phyloP scores from a whole-genome alignment of 805 yeast genomes.

The Torulaspora gathmanii region DNA sequence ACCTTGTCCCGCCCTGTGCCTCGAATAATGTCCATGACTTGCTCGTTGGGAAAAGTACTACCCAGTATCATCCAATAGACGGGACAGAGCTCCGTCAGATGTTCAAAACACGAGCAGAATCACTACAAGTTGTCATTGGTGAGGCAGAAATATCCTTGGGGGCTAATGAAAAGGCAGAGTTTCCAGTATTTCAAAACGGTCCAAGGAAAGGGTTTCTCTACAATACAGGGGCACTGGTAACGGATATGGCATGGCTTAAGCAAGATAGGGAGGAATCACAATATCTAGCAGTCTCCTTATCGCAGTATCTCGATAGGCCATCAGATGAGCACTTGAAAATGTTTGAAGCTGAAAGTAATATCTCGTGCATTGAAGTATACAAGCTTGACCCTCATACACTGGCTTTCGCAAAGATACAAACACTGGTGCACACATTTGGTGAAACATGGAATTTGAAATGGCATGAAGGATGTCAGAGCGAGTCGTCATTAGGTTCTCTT shows the following conservation, averaged over 20 bases:
- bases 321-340: constrained; percentile 28
- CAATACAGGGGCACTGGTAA: constrained; percentile 49
- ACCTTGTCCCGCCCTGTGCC: constrained; percentile 18
- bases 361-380: constrained; percentile 46
- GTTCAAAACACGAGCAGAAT: constrained; percentile 25
- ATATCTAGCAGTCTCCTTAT: constrained; percentile 48
- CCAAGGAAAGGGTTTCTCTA: constrained; percentile 39
- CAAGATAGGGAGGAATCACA: constrained; percentile 32
- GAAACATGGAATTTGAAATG: constrained; percentile 36
- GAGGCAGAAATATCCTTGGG: constrained; percentile 19
- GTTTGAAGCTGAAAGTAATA: constrained; percentile 28
- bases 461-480: constrained; percentile 34
- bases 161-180: constrained; percentile 23
- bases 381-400: constrained; percentile 33
- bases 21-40: constrained; percentile 3
- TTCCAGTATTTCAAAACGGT: constrained; percentile 29
- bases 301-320: constrained; percentile 36
- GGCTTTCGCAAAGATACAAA: constrained; percentile 32
- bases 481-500: constrained; percentile 39
- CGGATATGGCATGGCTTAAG: constrained; percentile 52
- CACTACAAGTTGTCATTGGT: constrained; percentile 20
- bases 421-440: constrained; percentile 42
- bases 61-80: constrained; percentile 20
- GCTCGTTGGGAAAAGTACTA: constrained; percentile 5
- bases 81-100: constrained; percentile 21